A percentile compares a stretch with the other conserved stretches of the same genome.
Evolutionary conservation across 148 eudicot genomes (phyloP).

Genomic region (Nepenthes gracilis): DNA sequence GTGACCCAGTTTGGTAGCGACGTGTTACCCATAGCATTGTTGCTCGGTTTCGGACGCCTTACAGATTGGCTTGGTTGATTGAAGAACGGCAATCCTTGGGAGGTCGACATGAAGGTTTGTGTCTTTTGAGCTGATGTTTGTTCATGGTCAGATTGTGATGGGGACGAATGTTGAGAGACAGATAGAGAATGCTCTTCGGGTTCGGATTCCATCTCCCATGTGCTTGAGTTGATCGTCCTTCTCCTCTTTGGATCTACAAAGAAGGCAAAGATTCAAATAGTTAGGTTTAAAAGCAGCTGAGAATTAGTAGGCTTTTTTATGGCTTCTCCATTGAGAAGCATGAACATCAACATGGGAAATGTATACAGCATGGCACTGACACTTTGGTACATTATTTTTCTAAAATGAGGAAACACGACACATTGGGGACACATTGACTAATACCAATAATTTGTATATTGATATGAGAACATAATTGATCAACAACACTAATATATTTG

Average conservation of each 20-base stretch:
- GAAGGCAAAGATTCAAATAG: background rate
- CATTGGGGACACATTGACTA: too few species aligned
- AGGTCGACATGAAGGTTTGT: conserved; percentile 2
- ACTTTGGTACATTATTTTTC: too few species aligned
- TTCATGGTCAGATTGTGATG: conserved; percentile 81
- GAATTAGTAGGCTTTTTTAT: too few species aligned
- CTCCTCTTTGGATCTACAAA: conserved; percentile 31
- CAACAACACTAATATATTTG: too few species aligned
- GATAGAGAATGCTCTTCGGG: conserved; percentile 70
- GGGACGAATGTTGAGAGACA: conserved; percentile 66
- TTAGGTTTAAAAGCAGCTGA: background rate
- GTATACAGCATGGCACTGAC: too few species aligned
- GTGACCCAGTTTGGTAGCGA: background rate
- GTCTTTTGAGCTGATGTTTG: conserved; percentile 30
- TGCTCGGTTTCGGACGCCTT: conserved; percentile 7
- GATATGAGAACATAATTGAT: too few species aligned
- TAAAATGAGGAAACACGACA: too few species aligned
- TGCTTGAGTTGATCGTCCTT: conserved; percentile 30
- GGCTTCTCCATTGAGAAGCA: too few species aligned
- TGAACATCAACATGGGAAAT: too few species aligned
- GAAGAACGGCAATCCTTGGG: conserved; percentile 26
- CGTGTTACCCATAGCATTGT: background rate
- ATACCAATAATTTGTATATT: too few species aligned
- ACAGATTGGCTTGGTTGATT: conserved; percentile 24
- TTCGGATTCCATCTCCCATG: conserved; percentile 40